Percentiles rank a stretch among this genome's conserved stretches.
Conservation (phyloP, 2,329 filamentous ascomycete species). For the Davidsoniella australis region DNA sequence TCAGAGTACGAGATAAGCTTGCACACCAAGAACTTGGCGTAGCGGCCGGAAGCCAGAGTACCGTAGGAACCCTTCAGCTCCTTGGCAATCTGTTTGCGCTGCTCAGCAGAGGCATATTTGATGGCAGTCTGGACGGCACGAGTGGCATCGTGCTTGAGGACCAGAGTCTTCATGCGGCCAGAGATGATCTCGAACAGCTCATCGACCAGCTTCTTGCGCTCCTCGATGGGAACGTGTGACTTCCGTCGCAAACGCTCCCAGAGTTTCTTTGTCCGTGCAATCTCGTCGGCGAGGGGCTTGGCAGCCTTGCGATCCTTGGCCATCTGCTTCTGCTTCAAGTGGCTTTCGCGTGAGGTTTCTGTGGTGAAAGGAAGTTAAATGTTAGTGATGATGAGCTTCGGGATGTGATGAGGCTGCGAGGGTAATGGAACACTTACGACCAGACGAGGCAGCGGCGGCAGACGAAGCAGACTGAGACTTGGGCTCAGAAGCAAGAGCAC, state of each 20-base stretch:
- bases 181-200: conserved; percentile 88
- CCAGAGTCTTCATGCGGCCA: conserved; percentile 82
- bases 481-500: conserved; percentile 20
- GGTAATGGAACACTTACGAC: not conserved
- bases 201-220: conserved; percentile 69
- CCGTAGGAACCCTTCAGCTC: conserved; percentile 77
- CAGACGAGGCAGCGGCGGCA: no score
- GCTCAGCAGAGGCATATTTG: conserved; percentile 78
- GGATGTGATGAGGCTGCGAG: not conserved
- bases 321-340: conserved; percentile 81
- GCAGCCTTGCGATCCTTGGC: conserved; percentile 77
- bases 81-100: conserved; percentile 68
- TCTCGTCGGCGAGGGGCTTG: conserved; percentile 82
- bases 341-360: conserved; percentile 64
- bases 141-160: conserved; percentile 97
- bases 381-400: not conserved
- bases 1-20: conserved; percentile 92
- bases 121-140: conserved; percentile 89
- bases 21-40: conserved; percentile 92
- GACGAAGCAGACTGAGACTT: conserved; percentile 12
- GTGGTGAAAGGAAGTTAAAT: conserved; percentile 21
- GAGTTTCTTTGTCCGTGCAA: conserved; percentile 82
- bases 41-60: conserved; percentile 79
- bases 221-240: conserved; percentile 78
- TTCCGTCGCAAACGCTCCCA: conserved; percentile 91